Evolutionary conservation across 2,329 filamentous ascomycete genomes (phyloP), one percentile per base, ranked within the genome.

Genomic region (Metarhizium guizhouense): DNA sequence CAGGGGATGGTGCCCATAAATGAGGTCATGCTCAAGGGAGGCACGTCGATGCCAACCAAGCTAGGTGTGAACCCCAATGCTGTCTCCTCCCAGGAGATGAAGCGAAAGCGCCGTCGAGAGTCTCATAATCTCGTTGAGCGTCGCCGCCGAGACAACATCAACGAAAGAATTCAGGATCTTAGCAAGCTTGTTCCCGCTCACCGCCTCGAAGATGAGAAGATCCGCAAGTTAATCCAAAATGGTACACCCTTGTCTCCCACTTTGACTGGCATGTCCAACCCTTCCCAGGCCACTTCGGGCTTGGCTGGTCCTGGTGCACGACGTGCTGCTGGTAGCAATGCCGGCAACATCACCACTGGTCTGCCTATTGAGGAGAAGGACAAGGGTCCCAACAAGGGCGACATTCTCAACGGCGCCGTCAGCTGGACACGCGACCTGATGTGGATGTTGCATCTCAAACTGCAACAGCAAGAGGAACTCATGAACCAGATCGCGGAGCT

Each of bases 81-180:
- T 16, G 78, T 87, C 53, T 89, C 94, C 54, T 87, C 90, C 1
- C 91, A 96, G 66, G 94, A 97, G 69, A 91, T 92, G 65, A 97
- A 97, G 81, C 84, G 91, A 63, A 90, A 93, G 70, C 83, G 92
- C 58, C 85, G 94, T 57, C 83, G 94, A 43, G 94, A 96, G 67
- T 97, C 93, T 1, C 94, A 99, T 75, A 97, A 99, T 68, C 79
- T 95, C 43, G 94, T 99, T 11, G 94, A 99, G 75, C 90, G 94
- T 56, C 86, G 94, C 53, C 87, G 94, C 59, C 85, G 94, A 59
- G 94, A 97, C 74, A 97, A 97, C 68, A 99, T 99, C 77, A 99
- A 99, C 64, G 94, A 99, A 72, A 85, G 94, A 47, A 99, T 99
- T 60, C 93, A 97, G 67, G 94, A 99, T 67, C 81, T 99, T 7